phyloP scores from a whole-genome alignment of 2,329 filamentous ascomycete genomes.

The Cryphonectria japonica region DNA sequence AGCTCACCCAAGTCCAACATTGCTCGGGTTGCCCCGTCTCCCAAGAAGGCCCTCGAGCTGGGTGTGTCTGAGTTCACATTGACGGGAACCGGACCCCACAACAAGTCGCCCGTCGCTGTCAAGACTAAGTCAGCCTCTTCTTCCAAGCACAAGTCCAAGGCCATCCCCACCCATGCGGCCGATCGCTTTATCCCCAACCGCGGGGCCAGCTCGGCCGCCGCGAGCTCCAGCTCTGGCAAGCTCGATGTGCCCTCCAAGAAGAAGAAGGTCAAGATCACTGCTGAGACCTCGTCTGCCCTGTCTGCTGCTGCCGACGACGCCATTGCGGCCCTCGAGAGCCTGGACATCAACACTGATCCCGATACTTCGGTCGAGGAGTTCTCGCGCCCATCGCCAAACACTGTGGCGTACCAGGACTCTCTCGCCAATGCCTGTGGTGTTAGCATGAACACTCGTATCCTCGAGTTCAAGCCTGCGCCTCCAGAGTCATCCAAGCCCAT shows the following conservation, averaged over 20 bases:
- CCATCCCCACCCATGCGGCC: slow-evolving; percentile 76
- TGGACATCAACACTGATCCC: slow-evolving; percentile 76
- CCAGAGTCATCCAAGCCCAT: slow-evolving; percentile 98
- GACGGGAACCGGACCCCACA: slow-evolving; percentile 73
- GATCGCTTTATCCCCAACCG: slow-evolving; percentile 98
- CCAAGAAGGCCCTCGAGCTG: slow-evolving; percentile 81
- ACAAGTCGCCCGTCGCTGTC: slow-evolving; percentile 61
- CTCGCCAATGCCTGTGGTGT: slow-evolving; percentile 91
- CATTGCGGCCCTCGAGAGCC: slow-evolving; percentile 75
- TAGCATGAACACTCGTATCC: slow-evolving; percentile 89
- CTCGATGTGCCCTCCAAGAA: slow-evolving; percentile 72
- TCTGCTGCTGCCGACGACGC: slow-evolving; percentile 81
- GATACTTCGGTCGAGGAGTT: slow-evolving; percentile 58
- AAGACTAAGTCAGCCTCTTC: slow-evolving; percentile 49
- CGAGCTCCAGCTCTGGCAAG: slow-evolving; percentile 81
- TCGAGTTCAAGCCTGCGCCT: slow-evolving; percentile 97
- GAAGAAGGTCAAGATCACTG: slow-evolving; percentile 70
- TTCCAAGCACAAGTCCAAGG: slow-evolving; percentile 68
- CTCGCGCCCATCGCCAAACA: slow-evolving; percentile 81
- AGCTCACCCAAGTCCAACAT: slow-evolving; percentile 98
- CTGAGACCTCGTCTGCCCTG: slow-evolving; percentile 75
- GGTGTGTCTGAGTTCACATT: slow-evolving; percentile 92
- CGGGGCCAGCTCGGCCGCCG: slow-evolving; percentile 83
- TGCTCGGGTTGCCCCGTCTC: slow-evolving; percentile 72
- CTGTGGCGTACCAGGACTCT: slow-evolving; percentile 88